These are phyloP conservation scores for Hypoxylon lenormandii DNA, from an alignment of 495 filamentous ascomycete genomes.

Conservation along the genomic window DNA sequence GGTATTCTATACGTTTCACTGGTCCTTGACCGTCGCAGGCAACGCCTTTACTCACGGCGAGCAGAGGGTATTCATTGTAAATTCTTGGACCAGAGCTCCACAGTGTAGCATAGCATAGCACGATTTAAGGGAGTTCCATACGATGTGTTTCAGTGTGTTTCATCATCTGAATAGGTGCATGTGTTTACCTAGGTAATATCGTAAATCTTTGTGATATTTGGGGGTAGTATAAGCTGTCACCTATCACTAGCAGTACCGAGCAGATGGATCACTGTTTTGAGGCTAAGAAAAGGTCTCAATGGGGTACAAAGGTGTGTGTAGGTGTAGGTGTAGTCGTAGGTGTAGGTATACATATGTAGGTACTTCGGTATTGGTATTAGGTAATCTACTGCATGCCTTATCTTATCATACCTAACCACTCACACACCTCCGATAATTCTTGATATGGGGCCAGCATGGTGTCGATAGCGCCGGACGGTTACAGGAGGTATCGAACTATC, in stretches of 20 bases:
- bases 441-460: no score
- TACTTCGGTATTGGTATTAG: not conserved
- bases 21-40: not conserved
- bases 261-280: no score
- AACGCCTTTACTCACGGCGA: slow-evolving; percentile 1
- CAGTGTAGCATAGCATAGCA: no score
- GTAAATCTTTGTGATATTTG: no score
- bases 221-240: no score
- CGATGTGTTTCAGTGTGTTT: no score
- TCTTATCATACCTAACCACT: not conserved
- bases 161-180: no score
- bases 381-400: not conserved
- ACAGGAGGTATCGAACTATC: not conserved
- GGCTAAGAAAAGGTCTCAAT: no score
- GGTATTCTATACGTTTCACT: slow-evolving; percentile 17
- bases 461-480: no score
- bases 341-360: slow-evolving; percentile 1
- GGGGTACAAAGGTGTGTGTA: not conserved
- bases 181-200: no score
- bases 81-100: slow-evolving; percentile 13
- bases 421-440: no score
- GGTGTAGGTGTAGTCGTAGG: not conserved
- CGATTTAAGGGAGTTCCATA: not conserved
- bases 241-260: no score
- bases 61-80: slow-evolving; percentile 35